These are phyloP conservation scores for Trichoderma orchidacearum DNA, from an alignment of 495 filamentous ascomycete species.

Conservation along the genomic window DNA sequence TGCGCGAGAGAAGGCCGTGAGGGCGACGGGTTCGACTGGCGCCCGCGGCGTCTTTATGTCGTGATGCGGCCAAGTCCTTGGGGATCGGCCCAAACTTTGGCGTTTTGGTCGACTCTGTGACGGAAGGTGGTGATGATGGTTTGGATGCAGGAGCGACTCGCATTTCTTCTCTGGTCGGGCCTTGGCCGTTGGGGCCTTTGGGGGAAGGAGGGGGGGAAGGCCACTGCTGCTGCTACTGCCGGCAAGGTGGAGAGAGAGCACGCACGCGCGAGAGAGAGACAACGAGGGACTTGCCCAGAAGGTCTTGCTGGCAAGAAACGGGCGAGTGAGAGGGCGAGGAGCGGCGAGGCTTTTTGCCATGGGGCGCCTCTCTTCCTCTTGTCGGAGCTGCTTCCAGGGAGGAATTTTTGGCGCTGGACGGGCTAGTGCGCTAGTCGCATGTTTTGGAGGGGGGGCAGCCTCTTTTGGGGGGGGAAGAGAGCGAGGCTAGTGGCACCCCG, in stretches of 20 bases:
- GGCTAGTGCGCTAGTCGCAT: background rate
- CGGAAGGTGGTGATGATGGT: background rate
- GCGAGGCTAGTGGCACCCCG: too few relatives aligned
- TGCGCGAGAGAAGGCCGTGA: background rate
- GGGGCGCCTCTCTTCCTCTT: too few relatives aligned
- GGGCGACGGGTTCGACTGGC: too few relatives aligned
- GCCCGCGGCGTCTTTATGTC: background rate
- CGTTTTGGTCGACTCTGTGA: background rate
- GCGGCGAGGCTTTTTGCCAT: too few relatives aligned
- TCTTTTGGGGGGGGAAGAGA: background rate
- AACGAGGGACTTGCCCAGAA: background rate
- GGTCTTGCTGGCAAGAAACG: too few relatives aligned
- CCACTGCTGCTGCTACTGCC: background rate
- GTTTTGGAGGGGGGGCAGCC: background rate
- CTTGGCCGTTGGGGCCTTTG: background rate
- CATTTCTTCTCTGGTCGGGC: background rate
- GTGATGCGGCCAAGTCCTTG: background rate
- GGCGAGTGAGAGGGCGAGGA: too few relatives aligned
- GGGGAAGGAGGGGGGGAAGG: background rate
- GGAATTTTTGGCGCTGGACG: background rate
- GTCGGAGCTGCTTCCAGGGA: background rate
- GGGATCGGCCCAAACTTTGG: background rate
- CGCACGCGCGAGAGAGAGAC: background rate
- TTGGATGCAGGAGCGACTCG: background rate
- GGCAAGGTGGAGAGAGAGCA: background rate